These are phyloP conservation scores for Cyberlindnera subsufficiens DNA, from an alignment of 805 yeast species.

Conservation along the genomic window DNA sequence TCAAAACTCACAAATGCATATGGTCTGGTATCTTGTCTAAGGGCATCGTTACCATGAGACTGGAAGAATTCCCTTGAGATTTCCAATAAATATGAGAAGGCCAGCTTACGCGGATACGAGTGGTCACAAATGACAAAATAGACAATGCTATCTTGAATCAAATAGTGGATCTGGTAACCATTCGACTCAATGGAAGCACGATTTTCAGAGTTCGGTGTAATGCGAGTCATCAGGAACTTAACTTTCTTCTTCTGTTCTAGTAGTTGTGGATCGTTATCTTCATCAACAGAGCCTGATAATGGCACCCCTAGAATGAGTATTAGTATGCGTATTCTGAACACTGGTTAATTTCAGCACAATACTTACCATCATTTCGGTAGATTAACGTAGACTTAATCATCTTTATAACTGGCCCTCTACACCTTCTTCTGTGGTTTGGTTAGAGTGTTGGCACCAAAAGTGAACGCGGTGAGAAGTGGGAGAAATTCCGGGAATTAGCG, in stretches of 20 bases:
- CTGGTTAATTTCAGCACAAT: too few relatives aligned
- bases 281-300: constrained; percentile 85
- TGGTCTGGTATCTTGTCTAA: constrained; percentile 67
- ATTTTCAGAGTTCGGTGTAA: constrained; percentile 74
- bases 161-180: constrained; percentile 63
- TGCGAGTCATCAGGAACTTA: constrained; percentile 66
- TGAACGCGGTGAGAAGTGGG: too few relatives aligned
- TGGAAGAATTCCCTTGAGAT: constrained; percentile 75
- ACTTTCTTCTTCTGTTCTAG: constrained; percentile 79
- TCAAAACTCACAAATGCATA: constrained; percentile 88
- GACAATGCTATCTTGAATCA: constrained; percentile 56
- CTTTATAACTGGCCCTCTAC: too few relatives aligned
- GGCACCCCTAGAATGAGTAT: constrained; percentile 45
- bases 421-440: neutral
- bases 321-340: neutral
- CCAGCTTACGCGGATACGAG: constrained; percentile 81
- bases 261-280: constrained; percentile 56
- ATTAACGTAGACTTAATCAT: constrained; percentile 65
- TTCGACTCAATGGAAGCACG: constrained; percentile 77
- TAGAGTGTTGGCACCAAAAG: neutral
- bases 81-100: constrained; percentile 81
- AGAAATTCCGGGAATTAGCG: too few relatives aligned
- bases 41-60: constrained; percentile 66
- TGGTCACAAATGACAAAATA: constrained; percentile 75
- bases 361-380: constrained; percentile 55